Conservation (phyloP, 2,329 filamentous ascomycete genomes). For the Torrubiella hemipterigena region DNA sequence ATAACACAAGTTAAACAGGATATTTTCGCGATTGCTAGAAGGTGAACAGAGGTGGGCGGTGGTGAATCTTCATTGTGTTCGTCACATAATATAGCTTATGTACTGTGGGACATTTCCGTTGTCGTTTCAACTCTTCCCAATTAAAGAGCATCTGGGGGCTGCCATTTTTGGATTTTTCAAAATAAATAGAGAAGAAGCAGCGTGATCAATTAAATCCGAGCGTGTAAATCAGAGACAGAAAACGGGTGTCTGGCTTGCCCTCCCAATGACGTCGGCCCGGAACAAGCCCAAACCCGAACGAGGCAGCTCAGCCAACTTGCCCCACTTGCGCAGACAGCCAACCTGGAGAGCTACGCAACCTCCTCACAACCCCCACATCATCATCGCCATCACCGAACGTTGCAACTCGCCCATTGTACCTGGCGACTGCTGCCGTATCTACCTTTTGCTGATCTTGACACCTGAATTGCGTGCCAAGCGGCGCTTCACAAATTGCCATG, state of each 20-base stretch:
- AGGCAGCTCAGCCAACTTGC: neutral
- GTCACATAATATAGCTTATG: no score
- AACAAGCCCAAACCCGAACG: neutral
- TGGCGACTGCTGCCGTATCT: conserved; percentile 1
- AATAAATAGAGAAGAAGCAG: neutral
- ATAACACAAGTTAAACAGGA: no score
- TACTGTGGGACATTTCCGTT: no score
- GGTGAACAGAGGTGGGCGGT: no score
- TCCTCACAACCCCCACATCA: conserved; percentile 4
- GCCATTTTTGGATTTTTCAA: neutral
- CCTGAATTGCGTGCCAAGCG: no score
- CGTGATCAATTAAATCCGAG: neutral
- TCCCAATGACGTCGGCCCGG: conserved; percentile 2
- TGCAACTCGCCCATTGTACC: conserved; percentile 5
- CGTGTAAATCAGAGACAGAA: neutral
- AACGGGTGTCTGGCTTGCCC: no score
- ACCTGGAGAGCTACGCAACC: conserved; percentile 7
- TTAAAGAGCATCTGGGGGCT: no score
- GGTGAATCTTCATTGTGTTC: no score
- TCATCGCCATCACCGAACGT: conserved; percentile 5
- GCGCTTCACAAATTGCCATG: no score
- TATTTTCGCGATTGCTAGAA: no score
- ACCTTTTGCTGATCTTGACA: no score
- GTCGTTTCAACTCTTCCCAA: no score
- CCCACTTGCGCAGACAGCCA: conserved; percentile 1